phyloP scores from a whole-genome alignment of 768 basidiomycete genomes.

The Russula vinacea region DNA sequence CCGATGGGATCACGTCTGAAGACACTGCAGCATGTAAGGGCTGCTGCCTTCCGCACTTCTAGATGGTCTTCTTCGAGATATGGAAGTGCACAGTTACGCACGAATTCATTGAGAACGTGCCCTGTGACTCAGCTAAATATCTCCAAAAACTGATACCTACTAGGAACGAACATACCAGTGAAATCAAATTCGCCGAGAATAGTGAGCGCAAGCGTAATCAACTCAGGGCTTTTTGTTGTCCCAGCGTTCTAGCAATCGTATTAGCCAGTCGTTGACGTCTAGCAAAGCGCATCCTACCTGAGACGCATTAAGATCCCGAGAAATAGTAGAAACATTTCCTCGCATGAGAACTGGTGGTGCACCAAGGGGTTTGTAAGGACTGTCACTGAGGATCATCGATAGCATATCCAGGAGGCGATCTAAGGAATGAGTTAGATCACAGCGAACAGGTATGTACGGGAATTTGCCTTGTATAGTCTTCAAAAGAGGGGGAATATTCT shows the following conservation, averaged over 20 bases:
- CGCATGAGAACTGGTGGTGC: slow-evolving; percentile 65
- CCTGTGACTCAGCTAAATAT: slow-evolving; percentile 44
- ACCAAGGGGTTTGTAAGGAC: slow-evolving; percentile 83
- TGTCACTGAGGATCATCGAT: slow-evolving; percentile 75
- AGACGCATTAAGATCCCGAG: slow-evolving; percentile 50
- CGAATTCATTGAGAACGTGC: slow-evolving; percentile 93
- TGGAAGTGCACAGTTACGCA: slow-evolving; percentile 84
- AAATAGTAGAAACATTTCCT: slow-evolving; percentile 47
- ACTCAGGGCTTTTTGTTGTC: slow-evolving; percentile 59
- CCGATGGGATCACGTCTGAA: slow-evolving; percentile 95
- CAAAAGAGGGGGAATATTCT: slow-evolving; percentile 84
- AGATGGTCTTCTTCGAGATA: slow-evolving; percentile 91
- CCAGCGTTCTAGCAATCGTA: slow-evolving; percentile 9
- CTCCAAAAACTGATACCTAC: background rate
- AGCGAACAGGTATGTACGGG: background rate
- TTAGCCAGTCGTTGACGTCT: background rate
- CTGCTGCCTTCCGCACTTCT: slow-evolving; percentile 86
- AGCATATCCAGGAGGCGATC: slow-evolving; percentile 88
- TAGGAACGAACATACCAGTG: slow-evolving; percentile 53
- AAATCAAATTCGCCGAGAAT: slow-evolving; percentile 94
- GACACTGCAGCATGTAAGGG: slow-evolving; percentile 84
- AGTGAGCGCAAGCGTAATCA: slow-evolving; percentile 76
- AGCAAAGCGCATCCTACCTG: slow-evolving; percentile 40
- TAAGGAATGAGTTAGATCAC: slow-evolving; percentile 34
- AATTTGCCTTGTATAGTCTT: slow-evolving; percentile 83